phyloP scores from a whole-genome alignment of 257 asterid species.

The Capsicum pubescens region DNA sequence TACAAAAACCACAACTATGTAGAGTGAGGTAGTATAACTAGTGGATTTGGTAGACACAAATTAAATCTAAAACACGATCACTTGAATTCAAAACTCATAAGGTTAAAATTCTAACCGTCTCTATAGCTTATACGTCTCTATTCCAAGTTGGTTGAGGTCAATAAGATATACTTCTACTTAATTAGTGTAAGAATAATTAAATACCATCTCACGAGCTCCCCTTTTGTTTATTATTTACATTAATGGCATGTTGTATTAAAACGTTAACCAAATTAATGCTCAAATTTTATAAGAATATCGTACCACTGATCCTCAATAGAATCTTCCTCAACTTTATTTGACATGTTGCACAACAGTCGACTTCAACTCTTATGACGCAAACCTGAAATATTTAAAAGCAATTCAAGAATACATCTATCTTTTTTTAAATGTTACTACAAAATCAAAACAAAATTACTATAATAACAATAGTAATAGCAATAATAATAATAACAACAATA shows the following conservation, averaged over 20 bases:
- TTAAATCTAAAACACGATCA: too few species aligned
- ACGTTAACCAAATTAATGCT: too few species aligned
- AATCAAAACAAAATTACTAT: neutral
- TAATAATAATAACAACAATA: neutral
- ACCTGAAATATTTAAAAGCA: conserved; percentile 26
- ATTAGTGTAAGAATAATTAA: neutral
- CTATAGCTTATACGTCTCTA: neutral
- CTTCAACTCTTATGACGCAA: conserved; percentile 30
- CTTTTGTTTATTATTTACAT: neutral
- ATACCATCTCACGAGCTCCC: neutral
- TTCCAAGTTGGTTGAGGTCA: neutral
- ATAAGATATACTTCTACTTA: neutral
- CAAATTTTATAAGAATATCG: neutral
- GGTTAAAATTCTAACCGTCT: neutral
- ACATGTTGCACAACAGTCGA: conserved; percentile 31
- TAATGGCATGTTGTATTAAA: neutral
- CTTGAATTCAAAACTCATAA: neutral
- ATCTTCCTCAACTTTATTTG: conserved; percentile 22
- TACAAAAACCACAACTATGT: neutral
- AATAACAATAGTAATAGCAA: neutral
- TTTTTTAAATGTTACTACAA: neutral
- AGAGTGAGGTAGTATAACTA: neutral
- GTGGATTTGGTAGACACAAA: neutral
- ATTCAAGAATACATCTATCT: neutral
- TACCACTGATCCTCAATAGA: conserved; percentile 31